These are phyloP conservation scores for Alternaria hordeiaustralica DNA, from an alignment of 2,329 filamentous ascomycete species.

Conservation along the genomic window DNA sequence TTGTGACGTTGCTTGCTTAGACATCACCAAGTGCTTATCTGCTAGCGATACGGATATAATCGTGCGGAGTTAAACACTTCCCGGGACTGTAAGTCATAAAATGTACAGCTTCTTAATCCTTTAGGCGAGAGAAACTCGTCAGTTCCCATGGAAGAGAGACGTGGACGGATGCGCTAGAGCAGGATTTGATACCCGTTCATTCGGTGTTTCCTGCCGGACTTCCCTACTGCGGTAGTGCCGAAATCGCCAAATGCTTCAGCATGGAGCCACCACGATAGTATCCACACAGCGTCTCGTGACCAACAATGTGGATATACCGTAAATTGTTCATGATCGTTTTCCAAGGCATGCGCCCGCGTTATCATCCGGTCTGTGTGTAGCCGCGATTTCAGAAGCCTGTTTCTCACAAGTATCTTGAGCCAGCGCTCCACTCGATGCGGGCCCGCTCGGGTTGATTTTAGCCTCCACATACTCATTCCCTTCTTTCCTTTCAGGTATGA, in stretches of 20 bases:
- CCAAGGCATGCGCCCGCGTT: background rate
- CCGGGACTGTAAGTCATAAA: background rate
- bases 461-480: conserved; percentile 33
- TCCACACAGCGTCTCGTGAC: background rate
- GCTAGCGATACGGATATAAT: background rate
- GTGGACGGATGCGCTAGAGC: background rate
- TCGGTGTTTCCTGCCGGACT: background rate
- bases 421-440: background rate
- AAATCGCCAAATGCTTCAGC: background rate
- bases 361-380: background rate
- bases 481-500: conserved; percentile 24
- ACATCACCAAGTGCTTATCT: conserved; percentile 2
- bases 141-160: background rate
- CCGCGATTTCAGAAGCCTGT: background rate
- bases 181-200: background rate
- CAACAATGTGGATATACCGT: background rate
- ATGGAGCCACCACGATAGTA: background rate
- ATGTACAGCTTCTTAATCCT: background rate
- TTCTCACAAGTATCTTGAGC: background rate
- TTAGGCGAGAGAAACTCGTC: background rate
- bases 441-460: background rate
- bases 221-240: background rate
- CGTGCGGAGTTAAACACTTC: background rate
- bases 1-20: conserved; percentile 21
- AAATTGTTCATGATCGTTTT: background rate